Evolutionary conservation across 2,329 filamentous ascomycete species (phyloP), one percentile per base, ranked within the genome.

Genomic region (Aspergillus quadrilineatus): DNA sequence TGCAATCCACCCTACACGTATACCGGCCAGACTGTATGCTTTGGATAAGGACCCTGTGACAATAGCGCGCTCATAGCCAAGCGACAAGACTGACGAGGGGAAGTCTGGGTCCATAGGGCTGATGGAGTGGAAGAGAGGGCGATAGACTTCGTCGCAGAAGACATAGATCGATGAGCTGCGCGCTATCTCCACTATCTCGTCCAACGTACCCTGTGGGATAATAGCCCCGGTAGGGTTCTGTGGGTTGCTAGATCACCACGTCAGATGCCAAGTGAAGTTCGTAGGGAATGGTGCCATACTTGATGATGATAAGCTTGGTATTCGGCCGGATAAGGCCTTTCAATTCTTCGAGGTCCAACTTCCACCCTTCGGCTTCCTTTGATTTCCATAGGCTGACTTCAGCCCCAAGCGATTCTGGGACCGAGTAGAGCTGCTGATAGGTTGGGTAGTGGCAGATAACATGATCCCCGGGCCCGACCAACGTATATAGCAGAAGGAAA

Each of bases 371-470:
- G 22, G 85, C 78, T 39, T 83, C 79, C 48, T 80, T 81, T 7
- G 90, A 79, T 68, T 83, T 85, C 91, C 91, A 96, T 9, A 93
- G 71, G 42, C 86, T 85, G 14, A 95, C 88, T 57, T 90, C 84
- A 1, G 89, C 90, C 0, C 91, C 90, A 4, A 95, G 75, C 37
- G 85, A 88, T 62, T 81, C 79, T 0, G 91, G 90, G 0, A 95
- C 83, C 8, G 85, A 79, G 68, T 93, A 94, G 1, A 96, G 80
- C 65, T 94, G 90, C 70, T 94, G 89, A 66, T 94, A 95, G 0
- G 90, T 93, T 10, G 92, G 91, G 69, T 92, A 90, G 56, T 94
- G 89, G 67, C 89, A 94, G 57, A 96, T 82, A 46, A 93, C 88
- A 79, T 96, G 91, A 68, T 96, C 90, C 0, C 86, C 89, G 0